phyloP scores from a whole-genome alignment of 2,329 filamentous ascomycete species.

The Colletotrichum destructivum region DNA sequence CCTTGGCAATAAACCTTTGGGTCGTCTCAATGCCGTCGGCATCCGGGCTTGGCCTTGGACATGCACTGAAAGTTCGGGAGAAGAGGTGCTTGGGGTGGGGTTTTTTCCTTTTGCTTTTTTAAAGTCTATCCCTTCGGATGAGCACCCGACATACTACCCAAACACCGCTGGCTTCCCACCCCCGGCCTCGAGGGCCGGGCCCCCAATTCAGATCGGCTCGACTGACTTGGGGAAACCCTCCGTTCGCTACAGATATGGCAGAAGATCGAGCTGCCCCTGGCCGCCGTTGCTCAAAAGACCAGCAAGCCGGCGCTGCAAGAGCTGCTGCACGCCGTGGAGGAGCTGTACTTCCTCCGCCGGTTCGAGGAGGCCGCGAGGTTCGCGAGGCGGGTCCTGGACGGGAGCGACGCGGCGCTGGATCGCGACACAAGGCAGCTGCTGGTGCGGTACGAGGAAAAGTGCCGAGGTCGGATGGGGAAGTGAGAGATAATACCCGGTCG shows the following conservation, averaged over 20 bases:
- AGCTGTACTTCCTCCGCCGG: conserved; percentile 69
- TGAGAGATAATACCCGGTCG: background rate
- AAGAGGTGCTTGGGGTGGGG: background rate
- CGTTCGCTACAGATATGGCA: conserved; percentile 58
- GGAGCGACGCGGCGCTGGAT: conserved; percentile 56
- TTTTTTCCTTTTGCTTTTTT: background rate
- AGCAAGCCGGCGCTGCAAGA: conserved; percentile 66
- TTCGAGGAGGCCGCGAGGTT: conserved; percentile 63
- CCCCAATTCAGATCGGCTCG: background rate
- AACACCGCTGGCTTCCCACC: background rate
- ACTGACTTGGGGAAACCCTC: conserved; percentile 2
- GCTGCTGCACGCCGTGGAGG: conserved; percentile 70
- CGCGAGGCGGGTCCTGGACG: conserved; percentile 53
- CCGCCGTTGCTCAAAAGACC: conserved; percentile 43
- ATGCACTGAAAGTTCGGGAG: background rate
- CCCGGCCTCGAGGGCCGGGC: background rate
- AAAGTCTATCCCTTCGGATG: background rate
- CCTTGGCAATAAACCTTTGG: background rate
- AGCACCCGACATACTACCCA: background rate
- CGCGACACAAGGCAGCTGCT: conserved; percentile 59
- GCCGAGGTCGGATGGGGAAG: conserved; percentile 50
- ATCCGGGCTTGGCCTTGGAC: background rate
- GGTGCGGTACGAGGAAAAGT: conserved; percentile 59
- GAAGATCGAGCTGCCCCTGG: conserved; percentile 59
- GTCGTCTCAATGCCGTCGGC: background rate